These are phyloP conservation scores for Albifimbria verrucaria DNA, from an alignment of 2,329 filamentous ascomycete genomes.

Conservation along the genomic window DNA sequence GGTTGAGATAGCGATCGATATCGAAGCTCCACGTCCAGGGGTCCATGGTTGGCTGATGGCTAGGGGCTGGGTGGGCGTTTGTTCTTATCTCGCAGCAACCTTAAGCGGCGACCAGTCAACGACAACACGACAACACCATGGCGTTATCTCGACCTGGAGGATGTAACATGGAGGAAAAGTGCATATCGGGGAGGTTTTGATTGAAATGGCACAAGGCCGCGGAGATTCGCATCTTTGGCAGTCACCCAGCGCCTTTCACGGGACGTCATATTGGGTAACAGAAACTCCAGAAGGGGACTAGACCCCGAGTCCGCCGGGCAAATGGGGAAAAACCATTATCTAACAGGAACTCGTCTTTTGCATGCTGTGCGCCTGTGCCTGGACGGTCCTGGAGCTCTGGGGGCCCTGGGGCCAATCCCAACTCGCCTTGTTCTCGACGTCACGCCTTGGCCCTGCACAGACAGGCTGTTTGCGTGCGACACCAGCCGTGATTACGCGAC, in stretches of 20 bases:
- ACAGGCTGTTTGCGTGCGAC: too few species aligned
- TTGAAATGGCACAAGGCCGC: too few species aligned
- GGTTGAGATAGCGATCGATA: slow-evolving; percentile 75
- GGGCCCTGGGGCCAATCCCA: neutral
- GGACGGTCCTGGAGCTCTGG: too few species aligned
- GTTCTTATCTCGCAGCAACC: neutral
- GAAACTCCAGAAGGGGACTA: slow-evolving; percentile 17
- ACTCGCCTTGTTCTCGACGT: too few species aligned
- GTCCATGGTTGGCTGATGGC: too few species aligned
- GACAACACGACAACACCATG: neutral
- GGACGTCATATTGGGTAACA: slow-evolving; percentile 10
- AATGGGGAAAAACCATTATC: neutral
- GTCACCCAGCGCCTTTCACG: neutral
- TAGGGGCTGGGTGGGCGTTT: too few species aligned
- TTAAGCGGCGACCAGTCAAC: neutral
- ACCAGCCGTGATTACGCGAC: neutral
- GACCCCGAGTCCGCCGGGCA: neutral
- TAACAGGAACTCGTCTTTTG: neutral
- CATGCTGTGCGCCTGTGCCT: too few species aligned
- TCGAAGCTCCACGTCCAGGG: slow-evolving; percentile 58
- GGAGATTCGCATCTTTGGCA: neutral
- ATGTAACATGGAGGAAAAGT: neutral
- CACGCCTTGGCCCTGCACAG: neutral
- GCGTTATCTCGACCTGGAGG: neutral
- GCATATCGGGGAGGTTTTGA: too few species aligned